phyloP scores from a whole-genome alignment of 345 rosid genomes.

The Arabidopsis arenosa region DNA sequence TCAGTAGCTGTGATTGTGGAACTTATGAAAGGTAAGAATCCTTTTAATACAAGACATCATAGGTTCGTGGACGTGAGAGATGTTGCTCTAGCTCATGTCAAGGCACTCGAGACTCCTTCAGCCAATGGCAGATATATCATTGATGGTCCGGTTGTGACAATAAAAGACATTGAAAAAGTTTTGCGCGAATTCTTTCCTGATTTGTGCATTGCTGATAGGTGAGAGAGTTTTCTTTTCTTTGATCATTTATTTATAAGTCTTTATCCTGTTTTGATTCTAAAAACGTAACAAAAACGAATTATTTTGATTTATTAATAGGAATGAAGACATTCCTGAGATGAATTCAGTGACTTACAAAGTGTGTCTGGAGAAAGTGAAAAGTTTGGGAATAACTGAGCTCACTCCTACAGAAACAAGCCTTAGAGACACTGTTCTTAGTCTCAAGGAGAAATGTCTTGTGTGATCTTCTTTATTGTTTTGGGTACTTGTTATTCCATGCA shows the following conservation, averaged over 20 bases:
- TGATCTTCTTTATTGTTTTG: conserved; percentile 12
- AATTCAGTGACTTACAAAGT: conserved; percentile 14
- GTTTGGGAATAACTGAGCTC: conserved; percentile 48
- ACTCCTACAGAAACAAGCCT: conserved; percentile 56
- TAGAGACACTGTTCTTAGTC: conserved; percentile 61
- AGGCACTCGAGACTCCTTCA: conserved; percentile 52
- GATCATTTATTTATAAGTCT: background rate
- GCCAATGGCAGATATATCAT: conserved; percentile 53
- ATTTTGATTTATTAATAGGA: background rate
- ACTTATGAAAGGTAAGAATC: conserved; percentile 42
- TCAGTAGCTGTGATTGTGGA: conserved; percentile 33
- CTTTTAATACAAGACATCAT: conserved; percentile 12
- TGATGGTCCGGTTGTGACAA: conserved; percentile 37
- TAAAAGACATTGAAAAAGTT: conserved; percentile 19
- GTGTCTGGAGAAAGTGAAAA: conserved; percentile 36
- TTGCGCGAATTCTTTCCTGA: conserved; percentile 44
- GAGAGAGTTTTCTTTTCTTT: conserved; percentile 10
- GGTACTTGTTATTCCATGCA: background rate
- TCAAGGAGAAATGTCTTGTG: conserved; percentile 42
- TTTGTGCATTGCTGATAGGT: conserved; percentile 21
- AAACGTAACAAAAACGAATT: background rate
- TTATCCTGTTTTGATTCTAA: background rate
- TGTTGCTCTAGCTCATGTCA: conserved; percentile 58
- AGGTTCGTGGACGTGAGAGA: conserved; percentile 59
- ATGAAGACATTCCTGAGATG: background rate